Conservation (phyloP, 1,284 basidiomycete species). For the Phaffia rhodozyma region DNA sequence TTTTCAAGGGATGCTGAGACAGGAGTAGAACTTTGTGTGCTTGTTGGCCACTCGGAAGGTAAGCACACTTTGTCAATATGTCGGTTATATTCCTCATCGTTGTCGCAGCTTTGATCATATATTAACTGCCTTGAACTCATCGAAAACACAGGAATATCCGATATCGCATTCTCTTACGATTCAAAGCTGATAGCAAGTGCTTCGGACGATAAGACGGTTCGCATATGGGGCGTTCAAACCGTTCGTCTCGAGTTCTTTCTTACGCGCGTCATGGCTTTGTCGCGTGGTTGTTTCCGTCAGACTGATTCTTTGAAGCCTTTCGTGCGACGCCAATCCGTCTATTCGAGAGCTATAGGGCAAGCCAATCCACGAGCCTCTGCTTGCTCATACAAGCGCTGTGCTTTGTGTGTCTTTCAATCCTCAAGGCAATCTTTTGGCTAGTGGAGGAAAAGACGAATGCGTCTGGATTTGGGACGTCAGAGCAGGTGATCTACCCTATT, state of each 20-base stretch:
- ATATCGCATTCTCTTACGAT: conserved; percentile 74
- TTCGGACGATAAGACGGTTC: conserved; percentile 75
- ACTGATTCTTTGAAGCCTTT: not conserved
- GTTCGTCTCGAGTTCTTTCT: conserved; percentile 34
- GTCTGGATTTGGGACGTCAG: conserved; percentile 93
- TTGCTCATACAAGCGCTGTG: conserved; percentile 83
- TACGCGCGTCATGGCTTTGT: not conserved
- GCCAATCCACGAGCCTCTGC: conserved; percentile 9
- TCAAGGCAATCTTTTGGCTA: conserved; percentile 73
- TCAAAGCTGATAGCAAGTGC: conserved; percentile 72
- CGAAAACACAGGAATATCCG: conserved; percentile 54
- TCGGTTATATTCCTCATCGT: not conserved
- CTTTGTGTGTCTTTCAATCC: conserved; percentile 88
- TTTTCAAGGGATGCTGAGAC: conserved; percentile 24
- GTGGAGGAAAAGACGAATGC: conserved; percentile 88
- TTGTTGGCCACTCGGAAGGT: conserved; percentile 5
- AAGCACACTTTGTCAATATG: not conserved
- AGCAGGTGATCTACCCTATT: conserved; percentile 45
- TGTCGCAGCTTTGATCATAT: not conserved
- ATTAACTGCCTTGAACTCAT: no score
- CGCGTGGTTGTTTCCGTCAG: not conserved
- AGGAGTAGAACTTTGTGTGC: conserved; percentile 24
- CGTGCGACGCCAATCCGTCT: not conserved
- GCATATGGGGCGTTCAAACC: conserved; percentile 62
- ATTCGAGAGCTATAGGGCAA: conserved; percentile 40